Conservation (phyloP, 2,329 filamentous ascomycete genomes). For the Neopestalotiopsis sp. region DNA sequence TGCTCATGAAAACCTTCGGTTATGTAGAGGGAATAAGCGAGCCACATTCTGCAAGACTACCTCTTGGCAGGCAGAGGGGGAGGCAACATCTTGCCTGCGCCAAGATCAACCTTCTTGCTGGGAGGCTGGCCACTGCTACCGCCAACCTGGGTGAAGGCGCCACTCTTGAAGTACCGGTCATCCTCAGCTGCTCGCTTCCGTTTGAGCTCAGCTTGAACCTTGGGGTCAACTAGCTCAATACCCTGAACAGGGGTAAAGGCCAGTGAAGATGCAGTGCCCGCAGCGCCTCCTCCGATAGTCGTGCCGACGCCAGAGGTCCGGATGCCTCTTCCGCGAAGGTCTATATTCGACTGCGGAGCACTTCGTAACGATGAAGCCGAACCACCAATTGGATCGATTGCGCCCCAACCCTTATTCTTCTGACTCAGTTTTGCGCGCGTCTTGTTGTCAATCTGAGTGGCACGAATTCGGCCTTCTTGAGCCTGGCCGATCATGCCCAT, state of each 20-base stretch:
- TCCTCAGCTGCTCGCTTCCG: conserved; percentile 93
- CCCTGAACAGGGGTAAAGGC: conserved; percentile 96
- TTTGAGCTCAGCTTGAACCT: conserved; percentile 83
- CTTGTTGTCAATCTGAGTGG: conserved; percentile 87
- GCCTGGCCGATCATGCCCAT: conserved; percentile 93
- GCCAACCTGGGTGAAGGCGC: conserved; percentile 91
- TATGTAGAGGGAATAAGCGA: neutral
- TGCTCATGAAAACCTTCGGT: conserved; percentile 15
- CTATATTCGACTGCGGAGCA: conserved; percentile 73
- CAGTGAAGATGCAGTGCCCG: conserved; percentile 83
- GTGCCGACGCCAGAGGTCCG: conserved; percentile 82
- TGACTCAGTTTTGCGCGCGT: conserved; percentile 92
- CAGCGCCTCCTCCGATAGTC: conserved; percentile 63
- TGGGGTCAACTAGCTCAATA: conserved; percentile 92
- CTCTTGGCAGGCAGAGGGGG: conserved; percentile 33
- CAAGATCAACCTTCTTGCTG: conserved; percentile 75
- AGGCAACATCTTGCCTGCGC: conserved; percentile 55
- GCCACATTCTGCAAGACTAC: conserved; percentile 17
- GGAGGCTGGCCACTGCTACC: conserved; percentile 61
- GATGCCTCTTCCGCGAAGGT: conserved; percentile 78
- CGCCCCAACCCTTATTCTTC: conserved; percentile 96
- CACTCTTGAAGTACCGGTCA: conserved; percentile 95
- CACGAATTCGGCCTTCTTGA: conserved; percentile 87
- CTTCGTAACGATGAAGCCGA: conserved; percentile 82
- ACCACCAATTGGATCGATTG: conserved; percentile 66